Evolutionary conservation across 192 early-diverging fungal species (phyloP).

Genomic region (Backusella westeae): DNA sequence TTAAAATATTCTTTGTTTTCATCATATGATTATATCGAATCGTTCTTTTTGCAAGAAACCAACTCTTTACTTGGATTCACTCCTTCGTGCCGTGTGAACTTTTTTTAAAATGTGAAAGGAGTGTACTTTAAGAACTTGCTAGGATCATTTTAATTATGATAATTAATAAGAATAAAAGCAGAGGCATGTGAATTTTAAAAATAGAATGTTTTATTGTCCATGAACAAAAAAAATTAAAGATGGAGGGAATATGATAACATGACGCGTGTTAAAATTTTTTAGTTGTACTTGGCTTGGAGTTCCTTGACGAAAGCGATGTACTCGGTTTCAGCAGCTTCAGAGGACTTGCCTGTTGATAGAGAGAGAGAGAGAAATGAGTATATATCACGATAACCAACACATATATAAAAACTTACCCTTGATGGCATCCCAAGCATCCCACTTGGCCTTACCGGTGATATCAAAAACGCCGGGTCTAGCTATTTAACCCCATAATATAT

Average conservation of each 20-base stretch:
- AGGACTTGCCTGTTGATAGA: neutral
- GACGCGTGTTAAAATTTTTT: neutral
- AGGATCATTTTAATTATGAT: neutral
- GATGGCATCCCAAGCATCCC: conserved; percentile 69
- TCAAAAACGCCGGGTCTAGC: conserved; percentile 40
- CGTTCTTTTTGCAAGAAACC: neutral
- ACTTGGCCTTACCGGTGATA: conserved; percentile 73
- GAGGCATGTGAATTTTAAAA: neutral
- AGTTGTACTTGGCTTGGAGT: conserved; percentile 37
- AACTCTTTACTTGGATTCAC: neutral
- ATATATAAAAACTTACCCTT: conserved; percentile 41
- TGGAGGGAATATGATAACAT: neutral
- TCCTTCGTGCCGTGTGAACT: neutral
- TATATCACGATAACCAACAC: neutral
- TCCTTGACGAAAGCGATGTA: conserved; percentile 76
- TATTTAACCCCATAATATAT: neutral
- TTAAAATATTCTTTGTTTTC: neutral
- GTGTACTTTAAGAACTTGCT: neutral
- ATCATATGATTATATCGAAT: neutral
- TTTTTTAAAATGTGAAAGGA: neutral
- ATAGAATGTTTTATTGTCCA: neutral
- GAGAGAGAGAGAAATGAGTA: neutral
- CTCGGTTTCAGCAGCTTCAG: conserved; percentile 70
- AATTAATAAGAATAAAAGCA: neutral
- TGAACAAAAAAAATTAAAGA: neutral